A percentile compares a stretch with the other conserved stretches of the same genome.
These are phyloP conservation scores for Exophiala dermatitidis DNA, from an alignment of 2,329 filamentous ascomycete species.

Conservation along the genomic window DNA sequence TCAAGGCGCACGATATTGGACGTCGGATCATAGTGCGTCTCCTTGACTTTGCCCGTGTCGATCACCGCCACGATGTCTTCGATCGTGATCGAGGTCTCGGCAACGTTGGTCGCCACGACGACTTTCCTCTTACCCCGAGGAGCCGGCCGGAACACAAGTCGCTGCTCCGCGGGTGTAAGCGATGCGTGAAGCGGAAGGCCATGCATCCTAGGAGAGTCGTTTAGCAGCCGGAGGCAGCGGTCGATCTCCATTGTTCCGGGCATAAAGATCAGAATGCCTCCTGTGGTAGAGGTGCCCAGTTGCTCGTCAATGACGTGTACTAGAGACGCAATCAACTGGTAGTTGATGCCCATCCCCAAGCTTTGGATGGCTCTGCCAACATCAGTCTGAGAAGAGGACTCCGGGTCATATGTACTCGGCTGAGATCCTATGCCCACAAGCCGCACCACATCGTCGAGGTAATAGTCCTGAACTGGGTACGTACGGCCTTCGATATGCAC, in stretches of 20 bases:
- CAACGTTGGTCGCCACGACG: conserved; percentile 91
- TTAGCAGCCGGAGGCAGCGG: conserved; percentile 63
- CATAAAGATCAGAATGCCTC: conserved; percentile 91
- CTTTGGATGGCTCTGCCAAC: conserved; percentile 64
- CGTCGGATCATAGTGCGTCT: conserved; percentile 84
- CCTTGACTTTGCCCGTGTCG: conserved; percentile 90
- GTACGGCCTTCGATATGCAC: conserved; percentile 86
- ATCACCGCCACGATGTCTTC: conserved; percentile 95
- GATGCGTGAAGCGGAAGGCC: conserved; percentile 88
- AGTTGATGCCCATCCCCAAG: conserved; percentile 81
- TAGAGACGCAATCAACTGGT: conserved; percentile 72
- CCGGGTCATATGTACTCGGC: not conserved
- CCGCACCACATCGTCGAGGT: conserved; percentile 77
- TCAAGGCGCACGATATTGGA: conserved; percentile 92
- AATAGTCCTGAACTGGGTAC: conserved; percentile 81
- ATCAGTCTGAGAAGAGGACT: conserved; percentile 33
- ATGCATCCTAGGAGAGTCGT: conserved; percentile 59
- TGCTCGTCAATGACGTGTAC: conserved; percentile 75
- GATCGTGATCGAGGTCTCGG: conserved; percentile 97
- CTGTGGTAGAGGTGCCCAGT: conserved; percentile 58
- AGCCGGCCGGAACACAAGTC: conserved; percentile 70
- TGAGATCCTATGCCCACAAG: conserved; percentile 50
- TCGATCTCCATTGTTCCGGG: conserved; percentile 90
- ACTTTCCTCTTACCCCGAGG: conserved; percentile 81
- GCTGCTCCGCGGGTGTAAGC: conserved; percentile 79